These are phyloP conservation scores for Auricularia sp. DNA, from an alignment of 768 basidiomycete genomes.

Conservation along the genomic window DNA sequence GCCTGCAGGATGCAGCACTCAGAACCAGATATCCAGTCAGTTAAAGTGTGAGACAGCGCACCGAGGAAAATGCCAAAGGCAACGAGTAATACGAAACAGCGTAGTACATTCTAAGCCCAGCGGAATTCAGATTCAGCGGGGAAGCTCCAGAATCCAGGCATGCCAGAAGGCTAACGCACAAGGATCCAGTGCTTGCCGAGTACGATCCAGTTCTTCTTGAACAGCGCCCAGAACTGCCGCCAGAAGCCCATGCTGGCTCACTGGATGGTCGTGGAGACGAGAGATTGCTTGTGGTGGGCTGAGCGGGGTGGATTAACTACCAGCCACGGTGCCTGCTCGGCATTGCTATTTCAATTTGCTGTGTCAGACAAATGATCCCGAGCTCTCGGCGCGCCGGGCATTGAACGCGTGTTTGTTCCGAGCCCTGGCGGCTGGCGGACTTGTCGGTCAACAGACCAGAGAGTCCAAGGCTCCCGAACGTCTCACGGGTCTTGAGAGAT, in stretches of 20 bases:
- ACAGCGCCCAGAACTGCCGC: constrained; percentile 49
- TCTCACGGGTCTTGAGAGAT: no score
- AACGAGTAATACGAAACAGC: constrained; percentile 54
- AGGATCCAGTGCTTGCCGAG: constrained; percentile 49
- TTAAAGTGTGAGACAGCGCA: background rate
- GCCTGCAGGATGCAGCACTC: background rate
- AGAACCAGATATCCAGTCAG: background rate
- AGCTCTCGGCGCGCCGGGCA: no score
- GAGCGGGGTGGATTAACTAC: no score
- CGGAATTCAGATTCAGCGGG: background rate
- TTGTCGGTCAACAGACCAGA: no score
- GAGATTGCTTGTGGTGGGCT: no score
- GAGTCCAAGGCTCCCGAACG: no score
- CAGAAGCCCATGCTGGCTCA: constrained; percentile 27
- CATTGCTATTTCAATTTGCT: no score
- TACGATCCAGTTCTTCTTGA: constrained; percentile 69
- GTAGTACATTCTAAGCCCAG: constrained; percentile 31
- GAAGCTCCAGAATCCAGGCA: background rate
- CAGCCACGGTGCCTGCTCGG: no score
- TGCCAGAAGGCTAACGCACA: constrained; percentile 12
- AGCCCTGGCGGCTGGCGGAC: no score
- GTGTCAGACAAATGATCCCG: no score
- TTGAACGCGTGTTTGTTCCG: no score
- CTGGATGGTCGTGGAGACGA: no score
- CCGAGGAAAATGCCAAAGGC: constrained; percentile 60